Conservation (phyloP, 2,329 filamentous ascomycete species). For the Aureobasidium sp. region DNA sequence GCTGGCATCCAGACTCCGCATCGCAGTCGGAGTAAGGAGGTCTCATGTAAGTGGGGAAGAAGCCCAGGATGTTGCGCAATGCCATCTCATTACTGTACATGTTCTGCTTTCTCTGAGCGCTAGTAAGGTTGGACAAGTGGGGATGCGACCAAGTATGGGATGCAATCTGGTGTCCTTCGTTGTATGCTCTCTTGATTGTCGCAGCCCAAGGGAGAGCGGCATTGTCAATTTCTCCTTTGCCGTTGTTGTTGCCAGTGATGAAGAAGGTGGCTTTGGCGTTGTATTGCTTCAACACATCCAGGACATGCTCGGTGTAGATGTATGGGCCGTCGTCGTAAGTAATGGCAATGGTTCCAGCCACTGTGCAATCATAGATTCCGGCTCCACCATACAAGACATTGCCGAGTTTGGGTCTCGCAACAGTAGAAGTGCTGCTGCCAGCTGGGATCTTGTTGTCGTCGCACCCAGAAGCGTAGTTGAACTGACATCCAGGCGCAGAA, state of each 20-base stretch:
- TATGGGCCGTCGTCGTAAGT: conserved; percentile 85
- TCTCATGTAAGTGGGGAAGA: conserved; percentile 48
- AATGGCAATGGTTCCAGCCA: conserved; percentile 56
- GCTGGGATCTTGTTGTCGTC: conserved; percentile 49
- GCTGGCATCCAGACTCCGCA: conserved; percentile 31
- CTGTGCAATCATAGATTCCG: conserved; percentile 49
- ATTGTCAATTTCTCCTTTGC: conserved; percentile 49
- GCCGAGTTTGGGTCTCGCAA: conserved; percentile 48
- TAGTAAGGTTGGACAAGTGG: conserved; percentile 38
- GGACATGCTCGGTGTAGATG: conserved; percentile 59
- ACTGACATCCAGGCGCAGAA: conserved; percentile 53
- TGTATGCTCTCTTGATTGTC: conserved; percentile 49
- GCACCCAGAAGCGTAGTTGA: conserved; percentile 52
- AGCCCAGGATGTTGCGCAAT: conserved; percentile 47
- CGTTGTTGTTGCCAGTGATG: conserved; percentile 56
- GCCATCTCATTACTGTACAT: conserved; percentile 50
- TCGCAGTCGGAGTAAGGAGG: conserved; percentile 43
- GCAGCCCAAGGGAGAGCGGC: conserved; percentile 36
- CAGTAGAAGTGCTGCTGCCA: conserved; percentile 47
- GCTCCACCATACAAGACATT: conserved; percentile 47
- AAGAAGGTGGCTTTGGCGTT: conserved; percentile 77
- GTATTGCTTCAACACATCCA: conserved; percentile 56
- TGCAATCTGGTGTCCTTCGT: conserved; percentile 53
- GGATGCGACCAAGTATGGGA: conserved; percentile 51
- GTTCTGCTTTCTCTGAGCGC: conserved; percentile 37